phyloP scores from a whole-genome alignment of 1,284 basidiomycete genomes.

The Malassezia dermatis region DNA sequence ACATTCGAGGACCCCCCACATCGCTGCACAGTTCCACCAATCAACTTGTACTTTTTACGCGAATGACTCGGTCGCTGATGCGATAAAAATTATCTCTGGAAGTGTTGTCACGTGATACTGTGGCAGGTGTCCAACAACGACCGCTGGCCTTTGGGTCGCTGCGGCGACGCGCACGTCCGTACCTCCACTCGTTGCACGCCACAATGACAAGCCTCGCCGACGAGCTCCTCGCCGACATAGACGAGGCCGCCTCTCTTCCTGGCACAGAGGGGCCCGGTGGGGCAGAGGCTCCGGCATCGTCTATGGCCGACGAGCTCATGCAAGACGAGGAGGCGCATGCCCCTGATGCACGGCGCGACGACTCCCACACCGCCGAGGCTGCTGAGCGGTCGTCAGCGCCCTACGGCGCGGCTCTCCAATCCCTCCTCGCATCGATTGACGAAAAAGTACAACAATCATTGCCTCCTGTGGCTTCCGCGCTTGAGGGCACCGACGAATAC shows the following conservation, averaged over 20 bases:
- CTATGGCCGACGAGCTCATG: conserved; percentile 56
- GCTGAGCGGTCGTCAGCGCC: not conserved
- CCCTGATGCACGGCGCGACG: conserved; percentile 72
- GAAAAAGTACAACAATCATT: conserved; percentile 68
- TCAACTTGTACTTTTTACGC: not conserved
- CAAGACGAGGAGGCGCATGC: conserved; percentile 82
- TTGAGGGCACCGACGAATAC: conserved; percentile 91
- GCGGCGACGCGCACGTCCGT: not conserved
- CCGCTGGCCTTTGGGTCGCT: not conserved
- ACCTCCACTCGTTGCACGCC: not conserved
- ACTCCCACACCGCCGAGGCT: conserved; percentile 41
- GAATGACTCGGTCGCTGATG: not conserved
- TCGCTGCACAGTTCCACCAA: not conserved
- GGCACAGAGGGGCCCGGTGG: conserved; percentile 19
- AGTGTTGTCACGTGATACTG: not conserved
- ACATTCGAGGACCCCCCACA: not conserved
- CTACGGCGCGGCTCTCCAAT: conserved; percentile 66
- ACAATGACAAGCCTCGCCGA: conserved; percentile 57
- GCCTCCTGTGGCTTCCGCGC: conserved; percentile 62
- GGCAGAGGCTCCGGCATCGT: conserved; percentile 8
- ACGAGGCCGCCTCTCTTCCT: conserved; percentile 35
- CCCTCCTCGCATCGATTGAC: conserved; percentile 73
- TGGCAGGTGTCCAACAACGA: not conserved
- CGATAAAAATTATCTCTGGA: not conserved
- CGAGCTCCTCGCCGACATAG: conserved; percentile 74